Evolutionary conservation across 192 early-diverging fungal species (phyloP), one percentile per base, ranked within the genome.

Genomic region (Coemansia sp.): DNA sequence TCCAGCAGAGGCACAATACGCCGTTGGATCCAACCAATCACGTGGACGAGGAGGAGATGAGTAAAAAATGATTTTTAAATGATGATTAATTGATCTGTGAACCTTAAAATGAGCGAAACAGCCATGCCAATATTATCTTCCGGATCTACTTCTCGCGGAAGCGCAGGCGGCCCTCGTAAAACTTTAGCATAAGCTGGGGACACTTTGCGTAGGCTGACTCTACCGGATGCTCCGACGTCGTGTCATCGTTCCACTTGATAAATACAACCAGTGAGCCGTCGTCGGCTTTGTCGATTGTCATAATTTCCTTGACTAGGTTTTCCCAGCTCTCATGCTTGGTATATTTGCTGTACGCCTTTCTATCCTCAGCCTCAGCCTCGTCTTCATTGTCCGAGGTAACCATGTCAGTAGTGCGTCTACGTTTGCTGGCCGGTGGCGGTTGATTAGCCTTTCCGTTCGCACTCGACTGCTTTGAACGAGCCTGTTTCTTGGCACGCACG

Each of bases 121-220:
- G n/a, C n/a, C n/a, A n/a, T n/a, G n/a, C n/a, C n/a, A n/a, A n/a
- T n/a, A n/a, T n/a, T n/a, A 52, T 38, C 6, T 22, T 23, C 44
- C 23, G 30, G 44, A n/a, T 15, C 38, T 22, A 42, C 9, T 33
- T n/a, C 38, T 62, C 53, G 22, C 73, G 61, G 59, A 84, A 84
- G 53, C 78, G 72, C 41, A 84, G 63, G 34, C 79, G 82, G 48
- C 50, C 61, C 64, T 84, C 82, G 63, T 81, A 84, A 52, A 81
- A 84, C 45, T 62, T 64, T 34, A 84, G 78, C 66, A 84, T 69
- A 37, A 48, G 49, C 54, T 69, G 67, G 7, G 82, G 80, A 21
- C 73, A 80, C 53, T 73, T 73, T 22, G 57, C 12, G 63, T 80
- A 80, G 1, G 66, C 73, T 3, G 49, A 40, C 48, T 64, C 58